Percentiles rank a stretch among this genome's conserved stretches.
Conservation (phyloP, 2,329 filamentous ascomycete species). For the Trematosphaeria pertusa region DNA sequence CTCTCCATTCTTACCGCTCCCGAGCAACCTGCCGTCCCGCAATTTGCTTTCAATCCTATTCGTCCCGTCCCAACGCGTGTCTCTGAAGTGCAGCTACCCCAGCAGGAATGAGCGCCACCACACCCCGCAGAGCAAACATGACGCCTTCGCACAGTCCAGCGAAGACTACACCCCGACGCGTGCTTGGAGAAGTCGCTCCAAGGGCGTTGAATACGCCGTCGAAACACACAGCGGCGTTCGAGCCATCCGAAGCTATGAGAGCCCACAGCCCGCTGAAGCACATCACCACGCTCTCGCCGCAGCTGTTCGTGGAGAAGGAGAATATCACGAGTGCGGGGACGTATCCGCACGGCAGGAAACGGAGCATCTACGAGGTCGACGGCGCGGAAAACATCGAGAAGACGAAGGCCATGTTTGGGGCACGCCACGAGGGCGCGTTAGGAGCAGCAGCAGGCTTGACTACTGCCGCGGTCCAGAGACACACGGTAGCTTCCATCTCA, state of each 20-base stretch:
- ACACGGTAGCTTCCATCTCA: slow-evolving; percentile 30
- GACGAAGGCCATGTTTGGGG: slow-evolving; percentile 34
- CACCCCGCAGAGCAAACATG: slow-evolving; percentile 33
- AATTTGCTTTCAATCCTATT: too few species aligned
- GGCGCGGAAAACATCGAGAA: slow-evolving; percentile 33
- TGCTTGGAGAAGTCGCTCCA: slow-evolving; percentile 43
- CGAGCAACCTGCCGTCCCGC: too few species aligned
- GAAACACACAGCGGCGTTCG: slow-evolving; percentile 27
- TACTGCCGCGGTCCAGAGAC: slow-evolving; percentile 30
- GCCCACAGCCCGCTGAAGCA: slow-evolving; percentile 46
- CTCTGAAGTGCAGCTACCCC: slow-evolving; percentile 15
- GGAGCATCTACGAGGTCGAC: slow-evolving; percentile 46
- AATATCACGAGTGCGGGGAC: slow-evolving; percentile 28
- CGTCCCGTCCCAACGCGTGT: slow-evolving; percentile 12
- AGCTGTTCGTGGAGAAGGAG: slow-evolving; percentile 34
- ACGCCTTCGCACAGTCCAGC: slow-evolving; percentile 33
- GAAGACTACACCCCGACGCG: slow-evolving; percentile 41
- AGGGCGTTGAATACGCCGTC: slow-evolving; percentile 43
- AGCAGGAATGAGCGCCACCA: slow-evolving; percentile 28
- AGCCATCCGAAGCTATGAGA: slow-evolving; percentile 30
- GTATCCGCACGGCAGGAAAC: slow-evolving; percentile 39
- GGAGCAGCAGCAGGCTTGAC: slow-evolving; percentile 28
- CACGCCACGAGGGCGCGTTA: slow-evolving; percentile 23
- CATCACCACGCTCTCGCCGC: slow-evolving; percentile 31
- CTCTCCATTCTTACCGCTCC: too few species aligned